A percentile compares a stretch with the other conserved stretches of the same genome.
Conservation (phyloP, 139 green algal genomes). For the Edaphochlamys debaryana region DNA sequence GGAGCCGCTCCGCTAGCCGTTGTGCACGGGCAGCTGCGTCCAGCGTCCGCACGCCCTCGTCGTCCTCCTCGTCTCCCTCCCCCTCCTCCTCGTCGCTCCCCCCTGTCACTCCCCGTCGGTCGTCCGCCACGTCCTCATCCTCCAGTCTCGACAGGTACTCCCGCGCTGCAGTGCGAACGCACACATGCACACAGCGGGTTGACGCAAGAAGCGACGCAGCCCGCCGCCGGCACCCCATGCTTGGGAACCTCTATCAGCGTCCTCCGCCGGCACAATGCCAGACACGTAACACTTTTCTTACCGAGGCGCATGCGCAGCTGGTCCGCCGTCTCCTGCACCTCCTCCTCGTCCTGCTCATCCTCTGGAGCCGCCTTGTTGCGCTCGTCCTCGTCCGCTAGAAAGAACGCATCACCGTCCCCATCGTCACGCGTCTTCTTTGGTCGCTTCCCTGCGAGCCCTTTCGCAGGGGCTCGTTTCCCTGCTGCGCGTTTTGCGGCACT, state of each 20-base stretch:
- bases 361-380: conserved; percentile 1
- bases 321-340: conserved; percentile 80
- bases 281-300: no score
- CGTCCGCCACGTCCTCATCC: conserved; percentile 43
- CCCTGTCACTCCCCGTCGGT: conserved; percentile 21
- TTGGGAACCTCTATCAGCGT: no score
- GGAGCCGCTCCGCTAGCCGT: conserved; percentile 54
- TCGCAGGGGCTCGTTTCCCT: conserved; percentile 6
- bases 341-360: conserved; percentile 56
- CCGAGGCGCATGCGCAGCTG: conserved; percentile 84
- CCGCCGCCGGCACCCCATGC: no score
- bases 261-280: no score
- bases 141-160: conserved; percentile 75
- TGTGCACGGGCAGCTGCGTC: conserved; percentile 26
- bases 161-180: conserved; percentile 83
- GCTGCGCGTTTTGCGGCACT: not conserved
- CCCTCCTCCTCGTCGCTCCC: conserved; percentile 44
- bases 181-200: no score
- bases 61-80: conserved; percentile 50
- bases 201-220: no score
- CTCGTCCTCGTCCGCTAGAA: conserved; percentile 60
- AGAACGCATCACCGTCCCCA: conserved; percentile 52
- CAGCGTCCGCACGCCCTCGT: conserved; percentile 13
- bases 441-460: conserved; percentile 6
- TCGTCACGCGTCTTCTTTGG: conserved; percentile 29